Evolutionary conservation across 192 early-diverging fungal species (phyloP), one percentile per base, ranked within the genome.

Genomic region (Backusella circina): DNA sequence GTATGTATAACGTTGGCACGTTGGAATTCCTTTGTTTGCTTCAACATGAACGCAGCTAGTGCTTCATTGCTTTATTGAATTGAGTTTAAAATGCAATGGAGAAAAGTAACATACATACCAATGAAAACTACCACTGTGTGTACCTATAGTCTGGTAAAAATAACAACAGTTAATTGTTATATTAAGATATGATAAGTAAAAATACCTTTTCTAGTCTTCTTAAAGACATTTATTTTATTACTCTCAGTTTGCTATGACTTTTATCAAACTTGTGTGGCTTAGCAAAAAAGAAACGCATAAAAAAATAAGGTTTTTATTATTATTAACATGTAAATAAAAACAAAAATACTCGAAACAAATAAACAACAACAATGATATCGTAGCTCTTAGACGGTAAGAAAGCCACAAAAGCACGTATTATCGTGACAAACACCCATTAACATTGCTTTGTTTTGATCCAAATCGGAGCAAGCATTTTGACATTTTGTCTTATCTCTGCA

Each of bases 31-130:
- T 81, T 75, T 71, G 88, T 82, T 30, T 84, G 82, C 68, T 80
- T 82, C 31, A 97, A 86, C 90, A 97, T 91, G 77, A 85, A 91
- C 71, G 93, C 91, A 16, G 95, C 95, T 66, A 97, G 87, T 1
- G 93, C 90, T 78, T 97, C 95, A 76, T 97, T 94, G 88, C 79
- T 80, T 44, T n/a, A 10, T 21, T 5, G 21, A 65, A 15, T 79
- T 84, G 28, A 18, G 23, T 39, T 23, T 54, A n/a, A 37, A 6
- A 10, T 37, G 10, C 36, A 37, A 37, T 6, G 36, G 10, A 37
- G 7, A 37, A 9, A 37, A 9, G 84, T 83, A 74, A 88, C 85
- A 57, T 79, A 10, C 39, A 38, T 73, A 75, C 65, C 90, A 89
- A 80, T 88, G 89, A 70, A 90, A 93, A 71, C 89, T 86, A 41